These are phyloP conservation scores for Rhamnella rubrinervis DNA, from an alignment of 331 rosid genomes.

Conservation along the genomic window DNA sequence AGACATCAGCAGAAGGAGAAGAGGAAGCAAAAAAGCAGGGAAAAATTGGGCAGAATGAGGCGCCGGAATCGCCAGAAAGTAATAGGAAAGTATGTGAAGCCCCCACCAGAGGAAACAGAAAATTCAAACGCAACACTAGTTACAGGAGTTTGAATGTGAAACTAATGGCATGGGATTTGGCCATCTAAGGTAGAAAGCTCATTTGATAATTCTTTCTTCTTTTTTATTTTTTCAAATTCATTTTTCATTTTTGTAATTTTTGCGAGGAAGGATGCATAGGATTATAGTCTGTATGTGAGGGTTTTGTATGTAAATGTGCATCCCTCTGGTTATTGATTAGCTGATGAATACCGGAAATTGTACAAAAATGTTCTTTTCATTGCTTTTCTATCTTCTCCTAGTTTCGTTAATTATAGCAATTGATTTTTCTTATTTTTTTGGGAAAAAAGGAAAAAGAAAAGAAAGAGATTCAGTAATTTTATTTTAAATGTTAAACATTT, in stretches of 20 bases:
- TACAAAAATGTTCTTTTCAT: conserved; percentile 21
- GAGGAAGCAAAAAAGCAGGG: conserved; percentile 79
- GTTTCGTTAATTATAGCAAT: neutral
- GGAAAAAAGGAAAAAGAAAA: too few relatives aligned
- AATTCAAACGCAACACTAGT: conserved; percentile 44
- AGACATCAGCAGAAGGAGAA: conserved; percentile 69
- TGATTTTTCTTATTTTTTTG: too few relatives aligned
- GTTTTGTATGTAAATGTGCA: conserved; percentile 37
- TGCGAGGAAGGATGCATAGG: conserved; percentile 31
- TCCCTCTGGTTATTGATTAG: conserved; percentile 31
- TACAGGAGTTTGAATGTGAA: conserved; percentile 13
- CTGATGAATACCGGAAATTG: conserved; percentile 38
- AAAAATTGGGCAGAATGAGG: conserved; percentile 66
- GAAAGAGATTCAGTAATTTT: too few relatives aligned
- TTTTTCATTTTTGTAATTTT: conserved; percentile 27
- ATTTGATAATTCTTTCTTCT: conserved; percentile 45
- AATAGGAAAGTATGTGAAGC: conserved; percentile 88
- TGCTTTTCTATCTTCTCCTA: neutral
- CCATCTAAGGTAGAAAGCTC: conserved; percentile 20
- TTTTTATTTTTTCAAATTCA: conserved; percentile 25
- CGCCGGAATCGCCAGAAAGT: conserved; percentile 74
- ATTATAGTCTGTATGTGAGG: conserved; percentile 31
- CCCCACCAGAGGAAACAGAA: conserved; percentile 62
- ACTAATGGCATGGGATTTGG: conserved; percentile 7
- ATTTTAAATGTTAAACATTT: too few relatives aligned